Evolutionary conservation across 768 basidiomycete genomes (phyloP).

Genomic region (Flagelloscypha sp.): DNA sequence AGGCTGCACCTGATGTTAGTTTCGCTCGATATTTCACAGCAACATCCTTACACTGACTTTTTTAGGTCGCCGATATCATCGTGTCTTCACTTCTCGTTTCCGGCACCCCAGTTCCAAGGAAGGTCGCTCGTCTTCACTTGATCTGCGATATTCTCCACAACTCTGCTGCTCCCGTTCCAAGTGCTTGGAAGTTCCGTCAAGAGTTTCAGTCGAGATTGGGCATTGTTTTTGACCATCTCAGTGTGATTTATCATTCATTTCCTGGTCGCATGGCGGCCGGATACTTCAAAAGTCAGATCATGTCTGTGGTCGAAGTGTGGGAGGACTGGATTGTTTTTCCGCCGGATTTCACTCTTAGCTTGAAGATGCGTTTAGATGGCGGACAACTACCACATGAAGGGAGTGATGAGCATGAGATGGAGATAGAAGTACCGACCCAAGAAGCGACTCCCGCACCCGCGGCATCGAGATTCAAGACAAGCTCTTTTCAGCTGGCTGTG

Average conservation of each 20-base stretch:
- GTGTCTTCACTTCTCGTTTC: constrained; percentile 83
- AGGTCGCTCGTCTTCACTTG: constrained; percentile 88
- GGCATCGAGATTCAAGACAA: constrained; percentile 66
- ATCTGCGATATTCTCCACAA: constrained; percentile 98
- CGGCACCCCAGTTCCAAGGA: constrained; percentile 93
- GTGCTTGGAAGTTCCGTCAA: constrained; percentile 95
- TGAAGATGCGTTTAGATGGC: constrained; percentile 72
- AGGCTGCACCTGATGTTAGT: constrained; percentile 84
- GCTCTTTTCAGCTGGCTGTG: constrained; percentile 67
- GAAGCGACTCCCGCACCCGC: constrained; percentile 16
- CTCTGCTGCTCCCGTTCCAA: constrained; percentile 86
- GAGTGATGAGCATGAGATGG: constrained; percentile 18
- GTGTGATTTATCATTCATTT: constrained; percentile 90
- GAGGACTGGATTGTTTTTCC: constrained; percentile 98
- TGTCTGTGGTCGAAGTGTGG: constrained; percentile 87
- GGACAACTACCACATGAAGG: constrained; percentile 21
- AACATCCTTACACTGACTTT: too few relatives aligned
- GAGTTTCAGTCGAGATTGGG: constrained; percentile 88
- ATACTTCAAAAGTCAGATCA: constrained; percentile 90
- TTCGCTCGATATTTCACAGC: constrained; percentile 3
- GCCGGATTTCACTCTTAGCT: constrained; percentile 71
- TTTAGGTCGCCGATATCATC: constrained; percentile 83
- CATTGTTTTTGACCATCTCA: constrained; percentile 93
- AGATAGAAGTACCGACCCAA: constrained; percentile 10
- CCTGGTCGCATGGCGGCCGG: constrained; percentile 95